Conservation (phyloP, 371 early-diverging fungal species). For the Vairimorpha ceranae region DNA sequence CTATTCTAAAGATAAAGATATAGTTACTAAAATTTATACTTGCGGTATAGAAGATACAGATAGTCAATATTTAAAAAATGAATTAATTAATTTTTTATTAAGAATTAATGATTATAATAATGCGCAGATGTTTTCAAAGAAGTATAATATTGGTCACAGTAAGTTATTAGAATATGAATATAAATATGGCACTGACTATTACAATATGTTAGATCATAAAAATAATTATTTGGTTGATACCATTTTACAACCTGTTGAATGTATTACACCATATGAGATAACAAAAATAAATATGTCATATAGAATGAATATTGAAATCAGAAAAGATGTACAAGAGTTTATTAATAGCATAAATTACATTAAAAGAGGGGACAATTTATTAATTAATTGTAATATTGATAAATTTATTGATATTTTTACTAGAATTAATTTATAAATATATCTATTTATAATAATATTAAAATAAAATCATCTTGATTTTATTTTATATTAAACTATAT, state of each 20-base stretch:
- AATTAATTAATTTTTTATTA: conserved; percentile 34
- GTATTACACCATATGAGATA: background rate
- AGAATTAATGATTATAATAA: conserved; percentile 27
- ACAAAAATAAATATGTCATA: background rate
- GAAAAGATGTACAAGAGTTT: background rate
- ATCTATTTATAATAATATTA: too few species aligned
- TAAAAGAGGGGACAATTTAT: background rate
- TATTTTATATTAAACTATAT: too few species aligned
- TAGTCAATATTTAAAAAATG: conserved; percentile 19
- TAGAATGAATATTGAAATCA: background rate
- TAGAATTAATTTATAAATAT: too few species aligned
- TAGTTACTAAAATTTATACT: conserved; percentile 31
- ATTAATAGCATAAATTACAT: background rate
- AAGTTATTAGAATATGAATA: background rate
- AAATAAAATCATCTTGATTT: too few species aligned
- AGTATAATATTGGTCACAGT: background rate
- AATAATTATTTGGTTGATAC: background rate
- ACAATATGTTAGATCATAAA: background rate
- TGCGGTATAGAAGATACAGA: conserved; percentile 19
- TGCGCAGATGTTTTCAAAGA: conserved; percentile 17
- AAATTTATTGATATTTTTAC: background rate
- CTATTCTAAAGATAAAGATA: conserved; percentile 3
- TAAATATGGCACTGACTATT: background rate
- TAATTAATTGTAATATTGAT: background rate
- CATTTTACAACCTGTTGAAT: background rate